Conservation (phyloP, 805 yeast species). For the Yarrowia hollandica region DNA sequence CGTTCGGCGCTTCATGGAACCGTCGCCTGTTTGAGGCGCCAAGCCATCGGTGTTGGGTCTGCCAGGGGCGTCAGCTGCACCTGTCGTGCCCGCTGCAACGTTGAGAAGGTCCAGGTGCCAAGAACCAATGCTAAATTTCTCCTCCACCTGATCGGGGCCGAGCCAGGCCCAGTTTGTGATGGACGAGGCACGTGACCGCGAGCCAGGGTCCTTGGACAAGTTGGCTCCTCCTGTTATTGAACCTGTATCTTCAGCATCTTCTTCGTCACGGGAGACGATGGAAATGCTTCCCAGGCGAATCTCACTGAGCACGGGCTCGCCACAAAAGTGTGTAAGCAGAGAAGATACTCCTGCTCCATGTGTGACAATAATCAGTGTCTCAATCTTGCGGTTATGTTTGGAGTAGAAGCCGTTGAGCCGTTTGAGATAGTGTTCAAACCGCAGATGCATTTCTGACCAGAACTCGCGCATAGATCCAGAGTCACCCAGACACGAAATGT, state of each 20-base stretch:
- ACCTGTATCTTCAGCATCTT: conserved; percentile 1
- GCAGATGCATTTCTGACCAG: conserved; percentile 42
- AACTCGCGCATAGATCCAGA: conserved; percentile 44
- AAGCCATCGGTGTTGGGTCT: background rate
- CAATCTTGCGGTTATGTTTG: conserved; percentile 21
- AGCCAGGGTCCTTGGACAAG: background rate
- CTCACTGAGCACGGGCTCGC: conserved; percentile 40
- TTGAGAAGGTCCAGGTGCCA: conserved; percentile 21
- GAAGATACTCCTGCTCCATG: conserved; percentile 47
- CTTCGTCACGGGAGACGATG: conserved; percentile 13
- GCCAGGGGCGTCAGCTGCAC: background rate
- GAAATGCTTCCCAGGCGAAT: conserved; percentile 37
- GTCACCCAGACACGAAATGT: conserved; percentile 34
- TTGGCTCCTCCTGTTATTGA: background rate
- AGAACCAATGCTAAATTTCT: conserved; percentile 2
- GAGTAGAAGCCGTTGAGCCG: conserved; percentile 37
- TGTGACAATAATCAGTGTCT: conserved; percentile 40
- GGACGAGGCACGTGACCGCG: conserved; percentile 17
- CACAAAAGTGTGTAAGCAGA: conserved; percentile 39
- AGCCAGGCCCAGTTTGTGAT: conserved; percentile 27
- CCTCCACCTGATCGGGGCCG: conserved; percentile 25
- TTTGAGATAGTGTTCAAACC: conserved; percentile 38
- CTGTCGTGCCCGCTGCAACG: background rate
- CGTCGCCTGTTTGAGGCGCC: background rate
- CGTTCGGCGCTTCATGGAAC: conserved; percentile 8